Conservation (phyloP, 495 filamentous ascomycete species). For the Neurospora tetraspora region DNA sequence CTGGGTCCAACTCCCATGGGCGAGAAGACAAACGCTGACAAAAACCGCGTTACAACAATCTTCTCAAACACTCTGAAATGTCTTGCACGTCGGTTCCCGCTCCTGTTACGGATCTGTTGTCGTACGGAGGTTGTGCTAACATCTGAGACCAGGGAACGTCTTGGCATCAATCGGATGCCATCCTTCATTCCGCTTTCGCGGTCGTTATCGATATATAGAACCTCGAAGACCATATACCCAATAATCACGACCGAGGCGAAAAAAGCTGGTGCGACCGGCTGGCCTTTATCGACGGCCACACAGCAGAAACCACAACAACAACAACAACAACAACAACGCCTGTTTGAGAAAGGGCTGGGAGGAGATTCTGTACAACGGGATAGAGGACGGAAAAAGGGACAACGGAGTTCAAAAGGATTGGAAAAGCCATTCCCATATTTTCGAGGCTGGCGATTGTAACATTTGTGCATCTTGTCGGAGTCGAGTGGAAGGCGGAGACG, state of each 20-base stretch:
- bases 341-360: neutral
- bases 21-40: conserved; percentile 28
- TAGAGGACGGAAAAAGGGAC: neutral
- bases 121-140: neutral
- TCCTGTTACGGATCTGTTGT: neutral
- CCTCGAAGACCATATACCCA: neutral
- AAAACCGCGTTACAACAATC: conserved; percentile 40
- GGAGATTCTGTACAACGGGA: neutral
- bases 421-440: neutral
- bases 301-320: neutral
- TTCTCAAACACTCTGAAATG: conserved; percentile 40
- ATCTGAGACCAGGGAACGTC: neutral
- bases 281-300: neutral
- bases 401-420: neutral
- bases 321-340: neutral
- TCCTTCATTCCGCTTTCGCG: neutral
- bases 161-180: neutral
- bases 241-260: neutral
- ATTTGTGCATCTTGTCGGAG: neutral
- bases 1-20: conserved; percentile 13
- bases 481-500: neutral
- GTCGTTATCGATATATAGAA: neutral
- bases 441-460: neutral
- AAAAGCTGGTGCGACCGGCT: neutral
- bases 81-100: neutral